Base-by-base conservation (phyloP, 1,139 yeast species). In the Suhomyces wounanorum region DNA sequence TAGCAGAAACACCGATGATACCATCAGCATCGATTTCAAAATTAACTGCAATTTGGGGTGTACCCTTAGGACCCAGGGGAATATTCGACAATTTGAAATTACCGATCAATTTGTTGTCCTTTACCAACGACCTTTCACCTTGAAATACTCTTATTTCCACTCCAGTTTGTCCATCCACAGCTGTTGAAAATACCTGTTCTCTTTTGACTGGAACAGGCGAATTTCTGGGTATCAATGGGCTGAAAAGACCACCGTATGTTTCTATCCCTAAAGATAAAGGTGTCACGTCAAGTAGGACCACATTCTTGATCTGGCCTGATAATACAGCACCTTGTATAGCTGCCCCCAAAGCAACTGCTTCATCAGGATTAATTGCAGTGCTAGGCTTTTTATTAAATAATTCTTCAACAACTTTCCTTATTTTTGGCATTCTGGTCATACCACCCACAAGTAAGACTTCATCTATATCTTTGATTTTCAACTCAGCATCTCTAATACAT, bases 21-120 rank as follows among this genome's bases (percentile, higher is more conserved):
- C 96, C 95, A 69, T 87, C 94, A 0, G 91, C 92, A 68, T 87
- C 92, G 51, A 87, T 85, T 63, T 83, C 89, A 68, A 87, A 87
- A 1, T 82, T 73, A 8, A 87, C 94, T 28, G 81, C 83, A 52
- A 87, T 85, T 62, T 87, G 89, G 3, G 95, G 92, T 7, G 78
- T 78, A 16, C 95, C 94, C 59, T 87, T 87, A n/a, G 89, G 87
- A 55, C 82, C 78, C 6, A 83, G 77, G 33, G 91, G 89, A 23
- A 87, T 86, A 47, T 84, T 85, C 7, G 84, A 70, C 49, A 87
- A 69, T 59, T 83, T 81, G 68, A 87, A 87, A 55, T 84, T 83
- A 8, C 94, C 95, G 59, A 87, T 86, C 53, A 84, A 59, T 60
- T 84, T 86, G 64, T 87, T 87, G 60, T 87, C 90, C 57, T 81